phyloP scores from a whole-genome alignment of 2,329 filamentous ascomycete species.

The Colletotrichum tabaci region DNA sequence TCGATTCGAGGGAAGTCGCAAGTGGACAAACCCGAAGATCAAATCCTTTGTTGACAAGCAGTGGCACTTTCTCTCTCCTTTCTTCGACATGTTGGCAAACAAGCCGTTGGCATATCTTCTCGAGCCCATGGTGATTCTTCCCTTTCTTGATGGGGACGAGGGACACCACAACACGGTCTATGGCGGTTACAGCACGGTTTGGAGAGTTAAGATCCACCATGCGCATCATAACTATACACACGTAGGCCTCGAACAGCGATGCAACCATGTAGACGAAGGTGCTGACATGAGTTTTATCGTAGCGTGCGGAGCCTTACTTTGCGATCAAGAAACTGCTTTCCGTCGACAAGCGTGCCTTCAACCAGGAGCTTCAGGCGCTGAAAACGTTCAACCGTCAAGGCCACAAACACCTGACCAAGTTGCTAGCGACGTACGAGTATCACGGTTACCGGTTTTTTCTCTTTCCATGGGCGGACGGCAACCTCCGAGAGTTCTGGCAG shows the following conservation, averaged over 20 bases:
- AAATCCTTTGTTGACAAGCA: background rate
- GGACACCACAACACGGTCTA: background rate
- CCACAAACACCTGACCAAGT: background rate
- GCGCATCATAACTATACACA: background rate
- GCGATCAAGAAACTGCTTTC: background rate
- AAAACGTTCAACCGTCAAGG: background rate
- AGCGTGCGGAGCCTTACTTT: background rate
- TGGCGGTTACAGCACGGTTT: background rate
- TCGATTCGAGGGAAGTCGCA: background rate
- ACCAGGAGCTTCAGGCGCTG: background rate
- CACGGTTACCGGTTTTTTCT: background rate
- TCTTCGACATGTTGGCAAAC: background rate
- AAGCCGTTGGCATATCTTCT: background rate
- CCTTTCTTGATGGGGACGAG: background rate
- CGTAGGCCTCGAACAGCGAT: background rate
- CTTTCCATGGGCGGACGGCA: background rate
- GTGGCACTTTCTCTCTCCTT: background rate
- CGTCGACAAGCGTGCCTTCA: background rate
- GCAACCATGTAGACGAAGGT: no score
- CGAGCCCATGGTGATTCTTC: background rate
- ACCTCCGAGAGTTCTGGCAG: background rate
- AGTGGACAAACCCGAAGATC: background rate
- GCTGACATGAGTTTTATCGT: background rate
- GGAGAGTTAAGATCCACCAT: background rate
- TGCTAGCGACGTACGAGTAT: background rate